Conservation (phyloP, 129 eudicot species). For the Gnaphalium uliginosum region DNA sequence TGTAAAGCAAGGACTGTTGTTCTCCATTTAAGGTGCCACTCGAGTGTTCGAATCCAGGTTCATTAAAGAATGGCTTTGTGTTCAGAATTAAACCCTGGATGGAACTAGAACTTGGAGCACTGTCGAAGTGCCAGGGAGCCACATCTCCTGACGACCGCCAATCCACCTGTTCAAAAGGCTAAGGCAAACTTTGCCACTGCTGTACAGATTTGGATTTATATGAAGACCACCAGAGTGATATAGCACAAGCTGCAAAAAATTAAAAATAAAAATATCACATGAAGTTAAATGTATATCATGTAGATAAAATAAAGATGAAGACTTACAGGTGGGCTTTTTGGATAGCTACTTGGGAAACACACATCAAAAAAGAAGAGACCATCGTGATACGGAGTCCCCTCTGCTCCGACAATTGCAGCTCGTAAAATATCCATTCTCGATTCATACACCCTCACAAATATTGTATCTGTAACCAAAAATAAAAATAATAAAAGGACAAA, state of each 20-base stretch:
- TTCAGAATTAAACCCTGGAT: slow-evolving; percentile 76
- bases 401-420: slow-evolving; percentile 88
- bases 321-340: slow-evolving; percentile 71
- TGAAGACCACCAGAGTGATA: slow-evolving; percentile 85
- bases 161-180: slow-evolving; percentile 80
- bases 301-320: background rate
- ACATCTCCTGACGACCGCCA: slow-evolving; percentile 55
- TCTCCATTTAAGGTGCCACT: slow-evolving; percentile 39
- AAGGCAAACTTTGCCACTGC: slow-evolving; percentile 65
- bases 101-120: slow-evolving; percentile 84
- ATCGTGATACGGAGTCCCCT: slow-evolving; percentile 94
- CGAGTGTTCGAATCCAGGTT: slow-evolving; percentile 50
- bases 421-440: slow-evolving; percentile 90
- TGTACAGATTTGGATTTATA: slow-evolving; percentile 69
- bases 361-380: slow-evolving; percentile 89
- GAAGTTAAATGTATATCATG: background rate
- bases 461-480: slow-evolving; percentile 40
- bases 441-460: slow-evolving; percentile 82
- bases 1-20: slow-evolving; percentile 40
- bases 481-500: background rate
- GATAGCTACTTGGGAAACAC: slow-evolving; percentile 60
- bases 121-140: slow-evolving; percentile 66
- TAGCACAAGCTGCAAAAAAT: slow-evolving; percentile 51
- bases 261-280: background rate
- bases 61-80: slow-evolving; percentile 68